Conservation (phyloP, 106 monocot species). For the Gastrodia elata region DNA sequence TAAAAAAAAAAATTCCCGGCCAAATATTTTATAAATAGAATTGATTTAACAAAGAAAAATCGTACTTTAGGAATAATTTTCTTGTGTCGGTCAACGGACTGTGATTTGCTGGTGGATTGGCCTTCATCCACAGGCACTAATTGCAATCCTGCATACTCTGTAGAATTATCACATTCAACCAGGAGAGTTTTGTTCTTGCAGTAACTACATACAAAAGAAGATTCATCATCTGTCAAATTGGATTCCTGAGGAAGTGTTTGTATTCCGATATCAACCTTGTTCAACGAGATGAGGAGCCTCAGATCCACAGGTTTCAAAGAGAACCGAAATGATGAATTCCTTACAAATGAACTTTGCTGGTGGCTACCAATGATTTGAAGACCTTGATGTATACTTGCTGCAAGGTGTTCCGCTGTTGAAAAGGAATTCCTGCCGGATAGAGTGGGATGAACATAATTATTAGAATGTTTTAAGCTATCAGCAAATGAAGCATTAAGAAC, state of each 20-base stretch:
- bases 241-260: constrained; percentile 47
- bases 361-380: constrained; percentile 61
- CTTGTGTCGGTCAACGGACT: constrained; percentile 32
- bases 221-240: constrained; percentile 29
- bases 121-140: constrained; percentile 44
- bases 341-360: constrained; percentile 29
- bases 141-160: constrained; percentile 35
- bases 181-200: constrained; percentile 37
- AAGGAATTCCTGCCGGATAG: constrained; percentile 15
- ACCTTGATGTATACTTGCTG: constrained; percentile 64
- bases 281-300: constrained; percentile 26
- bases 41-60: background rate
- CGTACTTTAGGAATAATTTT: constrained; percentile 64
- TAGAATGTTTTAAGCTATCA: constrained; percentile 13
- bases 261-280: constrained; percentile 45
- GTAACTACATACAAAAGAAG: constrained; percentile 37
- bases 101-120: background rate
- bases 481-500: constrained; percentile 16
- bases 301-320: constrained; percentile 39
- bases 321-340: constrained; percentile 54
- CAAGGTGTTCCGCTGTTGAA: constrained; percentile 51
- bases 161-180: constrained; percentile 31
- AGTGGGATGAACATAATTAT: constrained; percentile 10
- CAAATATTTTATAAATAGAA: background rate
- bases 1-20: background rate